These are phyloP conservation scores for Poronia punctata DNA, from an alignment of 495 filamentous ascomycete genomes.

Conservation along the genomic window DNA sequence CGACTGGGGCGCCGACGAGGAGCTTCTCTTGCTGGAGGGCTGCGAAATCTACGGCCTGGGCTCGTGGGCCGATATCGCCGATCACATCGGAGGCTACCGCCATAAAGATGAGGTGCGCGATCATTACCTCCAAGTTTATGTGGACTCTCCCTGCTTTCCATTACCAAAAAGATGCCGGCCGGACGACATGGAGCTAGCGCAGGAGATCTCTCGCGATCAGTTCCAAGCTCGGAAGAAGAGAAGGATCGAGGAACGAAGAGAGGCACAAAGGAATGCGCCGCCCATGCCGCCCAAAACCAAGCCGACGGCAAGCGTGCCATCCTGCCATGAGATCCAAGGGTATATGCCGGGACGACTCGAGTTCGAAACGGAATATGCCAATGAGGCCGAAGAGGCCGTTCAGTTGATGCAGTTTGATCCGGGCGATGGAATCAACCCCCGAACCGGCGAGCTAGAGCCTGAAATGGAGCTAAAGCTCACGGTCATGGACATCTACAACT, in stretches of 20 bases:
- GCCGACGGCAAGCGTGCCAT: slow-evolving; percentile 84
- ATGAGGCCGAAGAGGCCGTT: slow-evolving; percentile 96
- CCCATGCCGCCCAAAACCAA: slow-evolving; percentile 88
- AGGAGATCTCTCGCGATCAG: slow-evolving; percentile 76
- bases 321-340: slow-evolving; percentile 95
- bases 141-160: slow-evolving; percentile 76
- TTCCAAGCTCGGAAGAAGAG: slow-evolving; percentile 93
- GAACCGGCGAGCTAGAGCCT: slow-evolving; percentile 77
- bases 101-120: slow-evolving; percentile 91
- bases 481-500: slow-evolving; percentile 98
- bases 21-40: slow-evolving; percentile 84
- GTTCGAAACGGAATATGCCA: slow-evolving; percentile 95
- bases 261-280: slow-evolving; percentile 75
- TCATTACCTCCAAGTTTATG: slow-evolving; percentile 84
- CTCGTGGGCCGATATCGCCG: slow-evolving; percentile 95
- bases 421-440: slow-evolving; percentile 79
- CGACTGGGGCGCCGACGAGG: slow-evolving; percentile 97
- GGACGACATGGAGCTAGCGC: slow-evolving; percentile 64
- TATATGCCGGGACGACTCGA: slow-evolving; percentile 98
- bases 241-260: slow-evolving; percentile 86
- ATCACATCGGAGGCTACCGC: slow-evolving; percentile 93
- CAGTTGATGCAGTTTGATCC: slow-evolving; percentile 98
- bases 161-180: slow-evolving; percentile 79
- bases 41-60: slow-evolving; percentile 96
- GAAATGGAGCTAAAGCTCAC: slow-evolving; percentile 97